Percentiles rank a stretch among this genome's conserved stretches.
Evolutionary conservation across 352 stramenopile genomes (phyloP).

Genomic region (Stephanocyclus meneghinianus): DNA sequence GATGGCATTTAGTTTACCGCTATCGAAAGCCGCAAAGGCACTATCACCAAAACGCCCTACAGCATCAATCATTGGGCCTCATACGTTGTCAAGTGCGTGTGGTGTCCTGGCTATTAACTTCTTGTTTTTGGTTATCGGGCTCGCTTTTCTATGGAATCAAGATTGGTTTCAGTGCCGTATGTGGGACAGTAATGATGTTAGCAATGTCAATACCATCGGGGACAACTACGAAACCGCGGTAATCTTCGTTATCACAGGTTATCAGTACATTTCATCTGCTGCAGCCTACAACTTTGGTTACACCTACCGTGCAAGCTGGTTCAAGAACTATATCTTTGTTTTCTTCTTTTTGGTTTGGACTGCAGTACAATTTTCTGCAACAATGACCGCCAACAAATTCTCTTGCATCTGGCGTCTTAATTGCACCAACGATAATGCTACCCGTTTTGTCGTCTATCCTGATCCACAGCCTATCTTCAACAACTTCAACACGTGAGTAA

Average conservation of each 20-base stretch:
- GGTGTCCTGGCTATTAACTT: slow-evolving; percentile 81
- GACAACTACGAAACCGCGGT: slow-evolving; percentile 68
- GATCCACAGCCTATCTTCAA: slow-evolving; percentile 49
- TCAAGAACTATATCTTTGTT: slow-evolving; percentile 62
- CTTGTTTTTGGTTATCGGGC: slow-evolving; percentile 79
- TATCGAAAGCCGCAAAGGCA: slow-evolving; percentile 76
- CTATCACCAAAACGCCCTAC: slow-evolving; percentile 74
- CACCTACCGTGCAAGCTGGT: slow-evolving; percentile 42
- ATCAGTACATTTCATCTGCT: slow-evolving; percentile 59
- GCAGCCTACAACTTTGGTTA: slow-evolving; percentile 67
- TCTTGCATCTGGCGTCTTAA: slow-evolving; percentile 68
- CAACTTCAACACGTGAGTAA: slow-evolving; percentile 42
- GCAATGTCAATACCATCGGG: slow-evolving; percentile 50
- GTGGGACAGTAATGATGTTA: slow-evolving; percentile 53
- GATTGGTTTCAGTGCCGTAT: slow-evolving; percentile 68
- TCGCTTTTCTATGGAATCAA: slow-evolving; percentile 47
- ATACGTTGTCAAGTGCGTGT: slow-evolving; percentile 81
- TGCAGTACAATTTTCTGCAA: slow-evolving; percentile 41
- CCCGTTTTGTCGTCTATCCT: slow-evolving; percentile 26
- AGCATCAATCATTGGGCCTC: slow-evolving; percentile 85
- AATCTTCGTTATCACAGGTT: slow-evolving; percentile 64
- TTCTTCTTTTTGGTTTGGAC: slow-evolving; percentile 31
- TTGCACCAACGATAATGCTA: slow-evolving; percentile 59
- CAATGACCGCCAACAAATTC: slow-evolving; percentile 39
- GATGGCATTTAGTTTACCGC: slow-evolving; percentile 83